Base-by-base conservation (phyloP, 768 basidiomycete species). In the Mycena albidolilacea region DNA sequence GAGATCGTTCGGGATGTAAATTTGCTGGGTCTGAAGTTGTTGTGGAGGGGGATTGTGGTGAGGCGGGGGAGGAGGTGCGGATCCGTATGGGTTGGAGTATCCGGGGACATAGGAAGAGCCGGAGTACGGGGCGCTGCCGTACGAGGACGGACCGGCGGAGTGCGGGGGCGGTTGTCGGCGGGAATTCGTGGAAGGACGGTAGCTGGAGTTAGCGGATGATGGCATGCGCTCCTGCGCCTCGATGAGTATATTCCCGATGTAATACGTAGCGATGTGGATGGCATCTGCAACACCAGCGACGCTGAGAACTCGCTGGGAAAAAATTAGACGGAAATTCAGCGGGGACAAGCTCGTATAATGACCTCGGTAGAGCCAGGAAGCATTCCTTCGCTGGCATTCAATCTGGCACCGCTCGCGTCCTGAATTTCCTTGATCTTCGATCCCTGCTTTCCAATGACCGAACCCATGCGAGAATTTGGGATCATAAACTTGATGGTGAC, bases 401-500 rank as follows among this genome's bases (percentile, higher is more conserved):
- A 85, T 73, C 97, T 87, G 17, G 98, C 98, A 44, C 98, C 98
- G 75, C 95, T 96, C 37, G 98, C 98, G 79, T 99, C 98, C 81
- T 99, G 98, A 75, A 99, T 99, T 84, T 99, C 98, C 86, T 98
- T 98, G 82, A 99, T 99, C 83, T 99, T 99, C 46, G 93, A 93
- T 41, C 98, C 98, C 74, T 93, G 95, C 82, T 98, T 99, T 69
- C 98, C 98, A 79, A 99, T 99, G 72, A 98, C 96, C 19, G 97
- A 98, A 52, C 97, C 97, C 97, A 99, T 99, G 70, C 97, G 94
- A 11, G 96, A 97, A 83, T 99, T 98, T 75, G 97, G 97, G 69
- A 99, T 98, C 94, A 99, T 98, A 81, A 96, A 99, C 82, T 99
- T 98, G 88, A 99, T 99, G 39, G 98, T 99, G 67, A 99, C 98